Evolutionary conservation across 164 flowering plant species (phyloP).

Genomic region (Macadamia tetraphylla): DNA sequence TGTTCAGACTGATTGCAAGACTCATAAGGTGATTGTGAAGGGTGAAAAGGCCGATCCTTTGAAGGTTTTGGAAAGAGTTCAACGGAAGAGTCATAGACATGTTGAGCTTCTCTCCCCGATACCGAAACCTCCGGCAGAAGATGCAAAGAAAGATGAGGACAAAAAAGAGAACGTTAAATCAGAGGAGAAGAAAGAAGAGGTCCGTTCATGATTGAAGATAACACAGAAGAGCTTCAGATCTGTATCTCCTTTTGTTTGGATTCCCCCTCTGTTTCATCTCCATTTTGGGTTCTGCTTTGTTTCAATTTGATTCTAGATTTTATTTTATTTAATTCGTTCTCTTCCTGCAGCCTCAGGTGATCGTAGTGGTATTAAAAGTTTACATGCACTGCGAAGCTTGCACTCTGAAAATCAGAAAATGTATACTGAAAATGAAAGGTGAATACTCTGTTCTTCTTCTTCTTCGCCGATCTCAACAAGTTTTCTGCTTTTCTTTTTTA

Average conservation of each 20-base stretch:
- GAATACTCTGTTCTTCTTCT: background rate
- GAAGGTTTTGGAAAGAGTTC: constrained; percentile 60
- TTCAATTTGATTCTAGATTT: background rate
- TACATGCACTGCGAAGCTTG: constrained; percentile 96
- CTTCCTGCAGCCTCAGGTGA: constrained; percentile 37
- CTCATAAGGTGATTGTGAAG: constrained; percentile 56
- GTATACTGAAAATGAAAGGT: constrained; percentile 83
- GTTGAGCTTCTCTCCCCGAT: constrained; percentile 70
- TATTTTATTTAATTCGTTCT: background rate
- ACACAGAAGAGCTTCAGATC: background rate
- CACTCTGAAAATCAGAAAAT: constrained; percentile 63
- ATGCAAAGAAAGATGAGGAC: constrained; percentile 41
- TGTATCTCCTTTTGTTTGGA: background rate
- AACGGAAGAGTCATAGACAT: constrained; percentile 57
- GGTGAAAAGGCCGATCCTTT: constrained; percentile 78
- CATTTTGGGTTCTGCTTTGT: background rate
- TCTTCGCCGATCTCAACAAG: background rate
- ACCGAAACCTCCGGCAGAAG: constrained; percentile 53
- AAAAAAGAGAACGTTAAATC: constrained; percentile 39
- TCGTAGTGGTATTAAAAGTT: constrained; percentile 56
- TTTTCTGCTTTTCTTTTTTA: background rate
- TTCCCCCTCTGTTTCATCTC: background rate
- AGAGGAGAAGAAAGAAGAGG: constrained; percentile 66
- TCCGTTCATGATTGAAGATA: constrained; percentile 6
- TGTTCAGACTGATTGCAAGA: constrained; percentile 62